Evolutionary conservation across 306 rosid species (phyloP), one percentile per base, ranked within the genome.

Genomic region (Pterocarpus santalinus): DNA sequence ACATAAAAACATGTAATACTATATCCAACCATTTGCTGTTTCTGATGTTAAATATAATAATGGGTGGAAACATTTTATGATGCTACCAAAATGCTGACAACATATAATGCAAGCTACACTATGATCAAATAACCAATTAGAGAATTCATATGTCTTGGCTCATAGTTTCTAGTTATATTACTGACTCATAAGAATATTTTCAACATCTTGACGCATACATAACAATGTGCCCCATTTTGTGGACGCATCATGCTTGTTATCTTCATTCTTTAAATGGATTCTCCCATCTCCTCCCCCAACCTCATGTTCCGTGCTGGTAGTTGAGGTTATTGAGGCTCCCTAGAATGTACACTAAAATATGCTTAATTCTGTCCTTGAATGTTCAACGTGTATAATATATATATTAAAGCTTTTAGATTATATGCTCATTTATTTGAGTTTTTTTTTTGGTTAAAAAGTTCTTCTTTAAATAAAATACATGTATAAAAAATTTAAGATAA

Each of bases 161-260:
- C 7, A 13, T 43, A 7, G 75, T 70, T 49, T 49, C 55, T 32
- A 51, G 55, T 56, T 73, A 12, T 60, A 28, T 73, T 12, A 8
- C 17, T 11, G 32, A 12, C 57, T 56, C 12, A 22, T 52, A 16
- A 30, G 17, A 30, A 7, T 43, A 61, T 22, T 74, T 55, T 10
- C 49, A 41, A 72, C 56, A 53, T 55, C 33, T 53, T 38, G 33
- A 61, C 28, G 43, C n/a, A 16, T 51, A 8, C 46, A 36, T 60
- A 32, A 6, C 66, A 73, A 3, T 57, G 53, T 71, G 57, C 44
- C 44, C 57, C 44, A 8, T 60, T 74, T 60, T 60, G 33, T 44
- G 17, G 15, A 73, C 32, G 16, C 9, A 44, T 22, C 8, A 44
- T 30, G 11, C 69, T 75, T 60, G 6, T 43, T 30, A 43, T 74